Evolutionary conservation across 371 early-diverging fungal species (phyloP), one percentile per base, ranked within the genome.

Genomic region (Zychaea mexicana): DNA sequence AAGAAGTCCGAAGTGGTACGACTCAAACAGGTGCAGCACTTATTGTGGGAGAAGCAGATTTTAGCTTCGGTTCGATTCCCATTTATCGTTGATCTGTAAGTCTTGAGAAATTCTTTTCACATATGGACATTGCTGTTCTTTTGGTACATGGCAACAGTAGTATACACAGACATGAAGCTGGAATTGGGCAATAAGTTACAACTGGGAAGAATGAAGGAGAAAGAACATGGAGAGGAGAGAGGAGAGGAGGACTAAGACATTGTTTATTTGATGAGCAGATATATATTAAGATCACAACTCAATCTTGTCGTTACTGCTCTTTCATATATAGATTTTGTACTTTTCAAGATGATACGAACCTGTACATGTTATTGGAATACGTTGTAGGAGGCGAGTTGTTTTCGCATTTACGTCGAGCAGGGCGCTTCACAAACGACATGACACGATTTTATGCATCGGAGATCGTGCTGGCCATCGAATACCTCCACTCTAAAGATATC

Each of bases 11-110:
- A 95, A 68, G 92, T 98, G 3, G 95, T 98, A 9, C 86, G 93
- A 54, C 83, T 95, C 39, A 94, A 96, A 77, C 98, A 98, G 76
- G 96, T 96, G 4, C 95, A 97, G 77, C 99, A 99, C 77, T 91
- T 97, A 71, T 92, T 93, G 69, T 94, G 93, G 63, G 99, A 99
- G 76, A 94, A 95, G 76, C 87, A 89, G 57, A 98, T 98, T 61
- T 84, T 99, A 53, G 87, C 90, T 64, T 85, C 87, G 30, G 89
- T 96, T 27, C 85, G 89, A 22, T 92, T 92, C 73, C 96, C 97
- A 17, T 99, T 98, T 75, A 91, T 99, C 70, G 97, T 98, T 56
- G 94, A 92, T 72, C 79, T 96, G 85, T 88, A 81, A 82, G 84
- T 72, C 31, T 24, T 39, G 56, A n/a, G n/a, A n/a, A n/a, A n/a